Conservation (phyloP, 2,329 filamentous ascomycete genomes). For the Ophiostoma pallidulum region DNA sequence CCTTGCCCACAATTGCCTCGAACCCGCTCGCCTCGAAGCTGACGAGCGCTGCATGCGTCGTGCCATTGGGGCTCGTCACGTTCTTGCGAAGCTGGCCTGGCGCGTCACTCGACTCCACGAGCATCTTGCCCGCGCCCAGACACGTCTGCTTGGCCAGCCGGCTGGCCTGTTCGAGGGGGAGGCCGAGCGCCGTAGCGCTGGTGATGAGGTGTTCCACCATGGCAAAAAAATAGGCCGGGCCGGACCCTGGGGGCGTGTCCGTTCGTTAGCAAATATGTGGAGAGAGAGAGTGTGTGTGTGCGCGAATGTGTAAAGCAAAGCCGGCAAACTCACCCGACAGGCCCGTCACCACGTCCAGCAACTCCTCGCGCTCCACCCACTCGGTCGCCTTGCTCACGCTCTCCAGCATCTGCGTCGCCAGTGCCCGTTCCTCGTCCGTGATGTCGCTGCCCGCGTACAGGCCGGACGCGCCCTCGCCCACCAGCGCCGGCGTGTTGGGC, state of each 20-base stretch:
- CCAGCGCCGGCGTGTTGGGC: conserved; percentile 43
- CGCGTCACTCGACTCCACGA: conserved; percentile 36
- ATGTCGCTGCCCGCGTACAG: conserved; percentile 36
- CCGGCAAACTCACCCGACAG: conserved; percentile 38
- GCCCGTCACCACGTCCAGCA: conserved; percentile 41
- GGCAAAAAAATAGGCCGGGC: conserved; percentile 44
- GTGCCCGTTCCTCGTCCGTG: conserved; percentile 31
- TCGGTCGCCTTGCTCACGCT: conserved; percentile 39
- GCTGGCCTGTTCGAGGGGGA: conserved; percentile 39
- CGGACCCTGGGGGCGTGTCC: too few species aligned
- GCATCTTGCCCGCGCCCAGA: conserved; percentile 42
- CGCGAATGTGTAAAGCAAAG: too few species aligned
- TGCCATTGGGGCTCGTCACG: conserved; percentile 44
- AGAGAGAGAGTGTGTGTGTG: too few species aligned
- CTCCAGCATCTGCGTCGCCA: conserved; percentile 32
- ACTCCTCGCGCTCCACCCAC: conserved; percentile 40
- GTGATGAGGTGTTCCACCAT: conserved; percentile 42
- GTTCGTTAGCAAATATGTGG: too few species aligned
- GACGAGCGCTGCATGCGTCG: conserved; percentile 38
- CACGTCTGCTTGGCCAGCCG: conserved; percentile 42
- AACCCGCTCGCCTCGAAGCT: conserved; percentile 38
- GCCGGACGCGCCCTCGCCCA: conserved; percentile 41
- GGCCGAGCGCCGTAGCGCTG: conserved; percentile 34
- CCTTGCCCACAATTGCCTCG: conserved; percentile 34
- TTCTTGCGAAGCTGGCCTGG: conserved; percentile 39